Percentiles rank a stretch among this genome's conserved stretches.
Conservation (phyloP, 345 rosid genomes). For the Syzygium oleosum region DNA sequence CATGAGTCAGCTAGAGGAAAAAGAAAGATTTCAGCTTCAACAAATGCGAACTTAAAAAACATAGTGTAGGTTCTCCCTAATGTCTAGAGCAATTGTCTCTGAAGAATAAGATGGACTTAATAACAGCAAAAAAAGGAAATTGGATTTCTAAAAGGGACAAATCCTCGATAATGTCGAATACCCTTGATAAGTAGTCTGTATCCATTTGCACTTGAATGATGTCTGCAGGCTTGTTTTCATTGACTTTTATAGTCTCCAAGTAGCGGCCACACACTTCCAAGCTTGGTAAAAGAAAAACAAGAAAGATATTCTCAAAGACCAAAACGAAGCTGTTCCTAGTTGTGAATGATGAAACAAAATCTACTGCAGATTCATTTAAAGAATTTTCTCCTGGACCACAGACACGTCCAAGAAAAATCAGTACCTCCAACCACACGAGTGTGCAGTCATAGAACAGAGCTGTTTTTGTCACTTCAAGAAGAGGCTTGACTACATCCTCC, state of each 20-base stretch:
- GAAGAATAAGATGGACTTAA: background rate
- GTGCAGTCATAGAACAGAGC: slow-evolving; percentile 56
- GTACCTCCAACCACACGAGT: slow-evolving; percentile 73
- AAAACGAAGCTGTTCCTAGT: background rate
- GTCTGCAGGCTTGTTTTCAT: slow-evolving; percentile 90
- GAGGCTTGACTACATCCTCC: slow-evolving; percentile 67
- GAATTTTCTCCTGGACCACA: background rate
- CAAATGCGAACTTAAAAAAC: background rate
- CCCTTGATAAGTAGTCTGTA: slow-evolving; percentile 76
- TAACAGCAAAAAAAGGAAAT: background rate
- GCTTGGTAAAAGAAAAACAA: slow-evolving; percentile 18
- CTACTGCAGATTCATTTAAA: background rate
- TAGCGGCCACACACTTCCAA: slow-evolving; percentile 88
- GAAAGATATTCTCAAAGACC: background rate
- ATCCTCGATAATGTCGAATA: background rate
- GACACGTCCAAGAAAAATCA: background rate
- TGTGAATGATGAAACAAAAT: background rate
- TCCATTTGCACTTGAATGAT: slow-evolving; percentile 92
- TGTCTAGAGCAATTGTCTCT: background rate
- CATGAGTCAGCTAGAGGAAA: slow-evolving; percentile 48
- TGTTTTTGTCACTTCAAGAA: slow-evolving; percentile 46
- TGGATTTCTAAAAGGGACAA: background rate
- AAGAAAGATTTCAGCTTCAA: slow-evolving; percentile 2
- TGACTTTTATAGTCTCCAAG: slow-evolving; percentile 80
- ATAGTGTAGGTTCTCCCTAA: background rate